Percentiles rank a stretch among this genome's conserved stretches.
phyloP scores from a whole-genome alignment of 106 monocot species.

The Dendrobium huoshanense region DNA sequence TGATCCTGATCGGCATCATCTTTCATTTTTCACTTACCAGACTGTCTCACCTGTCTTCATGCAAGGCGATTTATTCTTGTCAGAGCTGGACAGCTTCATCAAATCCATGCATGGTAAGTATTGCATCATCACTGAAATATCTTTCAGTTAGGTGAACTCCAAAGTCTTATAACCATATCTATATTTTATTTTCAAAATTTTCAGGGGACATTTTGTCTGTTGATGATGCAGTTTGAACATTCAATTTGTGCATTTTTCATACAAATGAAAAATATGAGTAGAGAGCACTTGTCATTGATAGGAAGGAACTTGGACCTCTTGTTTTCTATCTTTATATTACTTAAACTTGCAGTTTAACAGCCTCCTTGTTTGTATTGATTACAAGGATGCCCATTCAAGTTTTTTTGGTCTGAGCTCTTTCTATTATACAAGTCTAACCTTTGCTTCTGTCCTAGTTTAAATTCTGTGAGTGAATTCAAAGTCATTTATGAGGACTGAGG shows the following conservation, averaged over 20 bases:
- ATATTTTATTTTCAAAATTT: conserved; percentile 1
- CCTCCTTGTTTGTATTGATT: not conserved
- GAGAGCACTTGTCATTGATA: not conserved
- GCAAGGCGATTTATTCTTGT: conserved; percentile 40
- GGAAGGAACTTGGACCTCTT: not conserved
- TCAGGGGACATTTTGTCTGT: conserved; percentile 6
- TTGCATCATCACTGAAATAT: not conserved
- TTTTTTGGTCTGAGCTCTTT: not conserved
- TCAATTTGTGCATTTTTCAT: not conserved
- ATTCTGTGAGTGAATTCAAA: too few relatives aligned
- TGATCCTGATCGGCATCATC: conserved; percentile 68
- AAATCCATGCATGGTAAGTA: conserved; percentile 86
- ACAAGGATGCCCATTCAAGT: not conserved
- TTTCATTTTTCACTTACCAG: conserved; percentile 65
- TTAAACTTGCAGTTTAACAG: not conserved
- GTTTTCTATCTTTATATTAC: not conserved
- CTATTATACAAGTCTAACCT: not conserved
- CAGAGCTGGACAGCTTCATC: conserved; percentile 56
- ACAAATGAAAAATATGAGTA: not conserved
- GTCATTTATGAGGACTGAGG: too few relatives aligned
- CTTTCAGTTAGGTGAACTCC: not conserved
- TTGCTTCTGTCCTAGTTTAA: not conserved
- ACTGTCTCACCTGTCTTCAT: conserved; percentile 26
- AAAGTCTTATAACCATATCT: not conserved
- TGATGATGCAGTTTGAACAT: not conserved